phyloP scores from a whole-genome alignment of 805 yeast genomes.

The Saturnispora diversa region DNA sequence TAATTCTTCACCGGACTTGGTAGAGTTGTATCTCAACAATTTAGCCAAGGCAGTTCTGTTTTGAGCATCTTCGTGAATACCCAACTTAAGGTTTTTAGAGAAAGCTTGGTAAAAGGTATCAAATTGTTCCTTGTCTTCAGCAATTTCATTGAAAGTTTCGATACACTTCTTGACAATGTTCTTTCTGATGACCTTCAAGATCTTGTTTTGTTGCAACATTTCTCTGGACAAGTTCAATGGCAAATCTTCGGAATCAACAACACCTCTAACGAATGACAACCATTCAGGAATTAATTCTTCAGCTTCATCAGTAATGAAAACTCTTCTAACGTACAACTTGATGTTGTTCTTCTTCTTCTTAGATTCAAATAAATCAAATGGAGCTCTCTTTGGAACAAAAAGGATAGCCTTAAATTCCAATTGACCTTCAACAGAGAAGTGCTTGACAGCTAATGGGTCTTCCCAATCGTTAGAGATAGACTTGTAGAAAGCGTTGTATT shows the following conservation, averaged over 20 bases:
- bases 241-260: constrained; percentile 98
- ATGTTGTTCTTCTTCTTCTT: constrained; percentile 99
- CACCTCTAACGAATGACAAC: constrained; percentile 97
- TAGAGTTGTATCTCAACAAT: constrained; percentile 93
- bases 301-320: constrained; percentile 98
- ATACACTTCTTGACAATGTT: constrained; percentile 97
- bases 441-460: constrained; percentile 99
- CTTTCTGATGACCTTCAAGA: constrained; percentile 98
- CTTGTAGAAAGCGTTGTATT: constrained; percentile 98
- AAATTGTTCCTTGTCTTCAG: constrained; percentile 98
- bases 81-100: constrained; percentile 96
- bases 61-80: constrained; percentile 98
- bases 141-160: constrained; percentile 98
- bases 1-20: constrained; percentile 88
- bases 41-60: constrained; percentile 95
- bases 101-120: constrained; percentile 97
- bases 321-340: constrained; percentile 98
- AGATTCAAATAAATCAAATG: constrained; percentile 94
- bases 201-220: constrained; percentile 99
- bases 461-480: constrained; percentile 99
- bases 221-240: constrained; percentile 99
- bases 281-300: constrained; percentile 99
- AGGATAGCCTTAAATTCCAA: constrained; percentile 97
- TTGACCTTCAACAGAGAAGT: constrained; percentile 99
- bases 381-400: constrained; percentile 98